A percentile compares a stretch with the other conserved stretches of the same genome.
These are phyloP conservation scores for Coix lacrymajobi DNA, from an alignment of 176 grass and related monocot genomes.

Conservation along the genomic window DNA sequence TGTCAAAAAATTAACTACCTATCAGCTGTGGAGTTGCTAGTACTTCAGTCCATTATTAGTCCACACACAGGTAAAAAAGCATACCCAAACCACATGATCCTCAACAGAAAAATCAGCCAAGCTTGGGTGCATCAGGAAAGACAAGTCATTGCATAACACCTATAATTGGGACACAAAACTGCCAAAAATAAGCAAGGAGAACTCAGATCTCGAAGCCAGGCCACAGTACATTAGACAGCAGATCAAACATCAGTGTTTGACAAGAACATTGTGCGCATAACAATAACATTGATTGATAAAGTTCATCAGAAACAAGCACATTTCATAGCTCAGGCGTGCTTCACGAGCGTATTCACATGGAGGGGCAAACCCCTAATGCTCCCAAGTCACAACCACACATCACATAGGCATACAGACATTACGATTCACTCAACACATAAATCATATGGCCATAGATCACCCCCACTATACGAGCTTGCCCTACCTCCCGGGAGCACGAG, in stretches of 20 bases:
- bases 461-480: neutral
- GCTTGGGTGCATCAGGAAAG: neutral
- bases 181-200: neutral
- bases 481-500: neutral
- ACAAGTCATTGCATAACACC: neutral
- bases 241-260: neutral
- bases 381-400: neutral
- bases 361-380: neutral
- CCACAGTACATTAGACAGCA: neutral
- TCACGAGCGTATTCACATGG: constrained; percentile 25
- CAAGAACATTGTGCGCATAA: constrained; percentile 16
- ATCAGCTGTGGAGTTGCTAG: neutral
- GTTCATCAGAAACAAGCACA: constrained; percentile 26
- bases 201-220: neutral
- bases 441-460: neutral
- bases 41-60: neutral
- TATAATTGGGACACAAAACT: neutral
- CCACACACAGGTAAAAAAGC: neutral
- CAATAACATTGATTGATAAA: neutral
- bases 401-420: neutral
- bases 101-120: neutral
- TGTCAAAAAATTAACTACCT: neutral
- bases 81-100: neutral
- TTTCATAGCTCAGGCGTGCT: neutral
- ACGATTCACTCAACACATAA: neutral